Evolutionary conservation across 1,284 basidiomycete species (phyloP).

Genomic region (Pascua sp.): DNA sequence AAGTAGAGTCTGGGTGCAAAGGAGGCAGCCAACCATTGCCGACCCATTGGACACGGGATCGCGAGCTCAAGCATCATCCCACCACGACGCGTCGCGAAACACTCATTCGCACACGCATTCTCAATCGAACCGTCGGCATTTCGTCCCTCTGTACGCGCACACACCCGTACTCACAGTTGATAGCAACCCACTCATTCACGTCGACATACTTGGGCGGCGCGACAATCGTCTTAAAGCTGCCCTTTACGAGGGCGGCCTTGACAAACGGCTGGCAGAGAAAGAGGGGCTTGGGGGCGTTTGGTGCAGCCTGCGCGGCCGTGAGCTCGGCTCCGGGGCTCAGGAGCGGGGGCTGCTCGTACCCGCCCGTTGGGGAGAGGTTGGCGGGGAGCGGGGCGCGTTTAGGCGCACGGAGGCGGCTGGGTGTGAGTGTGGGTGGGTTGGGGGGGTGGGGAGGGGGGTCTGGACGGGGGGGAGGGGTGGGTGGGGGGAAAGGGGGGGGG

Average conservation of each 20-base stretch:
- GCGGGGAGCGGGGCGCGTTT: constrained; percentile 39
- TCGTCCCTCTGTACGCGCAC: neutral
- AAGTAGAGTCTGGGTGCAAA: too few species aligned
- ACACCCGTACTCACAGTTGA: constrained; percentile 70
- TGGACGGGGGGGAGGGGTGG: too few species aligned
- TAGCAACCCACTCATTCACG: constrained; percentile 97
- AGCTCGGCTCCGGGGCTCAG: constrained; percentile 39
- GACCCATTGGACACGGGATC: neutral
- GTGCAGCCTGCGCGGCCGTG: constrained; percentile 14
- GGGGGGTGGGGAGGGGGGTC: constrained; percentile 3
- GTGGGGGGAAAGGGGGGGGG: too few species aligned
- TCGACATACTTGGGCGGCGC: constrained; percentile 96
- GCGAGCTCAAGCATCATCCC: too few species aligned
- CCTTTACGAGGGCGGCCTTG: constrained; percentile 93
- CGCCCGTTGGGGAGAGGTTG: constrained; percentile 17
- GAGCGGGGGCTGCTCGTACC: constrained; percentile 35
- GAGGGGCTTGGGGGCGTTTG: constrained; percentile 55
- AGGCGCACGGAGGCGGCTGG: constrained; percentile 46
- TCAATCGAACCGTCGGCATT: neutral
- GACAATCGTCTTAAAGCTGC: constrained; percentile 97
- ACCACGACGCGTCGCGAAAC: neutral
- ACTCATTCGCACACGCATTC: neutral
- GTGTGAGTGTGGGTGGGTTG: constrained; percentile 1
- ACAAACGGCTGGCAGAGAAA: constrained; percentile 95
- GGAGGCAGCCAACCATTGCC: too few species aligned